Base-by-base conservation (phyloP, 257 asterid species). In the Paraleonurus japonicus region DNA sequence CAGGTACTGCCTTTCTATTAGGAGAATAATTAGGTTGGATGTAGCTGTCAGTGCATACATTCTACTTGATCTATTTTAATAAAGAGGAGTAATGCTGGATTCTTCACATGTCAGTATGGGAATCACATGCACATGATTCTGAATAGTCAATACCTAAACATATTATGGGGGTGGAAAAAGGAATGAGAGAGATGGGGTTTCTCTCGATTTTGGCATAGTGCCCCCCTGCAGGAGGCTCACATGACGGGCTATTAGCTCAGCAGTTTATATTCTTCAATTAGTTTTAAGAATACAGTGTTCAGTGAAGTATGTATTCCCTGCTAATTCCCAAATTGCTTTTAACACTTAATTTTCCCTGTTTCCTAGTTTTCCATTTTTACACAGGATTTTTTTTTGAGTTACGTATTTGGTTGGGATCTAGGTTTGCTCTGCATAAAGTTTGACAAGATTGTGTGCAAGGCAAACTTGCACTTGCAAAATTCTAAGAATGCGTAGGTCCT, bases 1-100 rank as follows among this genome's bases (percentile, higher is more conserved):
- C 83, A 89, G 99, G 99, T 95, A 79, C 67, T 76, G 23, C 23
- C 16, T 16, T 47, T 10, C 35, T 69, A 43, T 72, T 65, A 58
- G 70, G 47, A 23, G 51, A 71, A 8, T 19, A 60, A 60, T 10
- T 24, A n/a, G 47, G 70, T 58, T 69, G 71, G 64, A 32, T 63
- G 47, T 35, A 60, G 33, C 13, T 35, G 55, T 58, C 55, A 61
- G 24, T 39, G 47, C 47, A 9, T 39, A 12, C 47, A 10, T 11
- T 39, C 47, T 12, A 39, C 47, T 39, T 39, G 1, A 11, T 39
- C 10, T 39, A 10, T 10, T 11, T 10, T 11, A 39, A 10, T 39
- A 11, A 10, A 39, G 47, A 39, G 47, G 4, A 39, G n/a, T 10
- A 39, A 39, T 39, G 2, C 15, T 39, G 15, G 47, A 39, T 39